phyloP scores from a whole-genome alignment of 2,329 filamentous ascomycete genomes.

The Alternaria burnsii region DNA sequence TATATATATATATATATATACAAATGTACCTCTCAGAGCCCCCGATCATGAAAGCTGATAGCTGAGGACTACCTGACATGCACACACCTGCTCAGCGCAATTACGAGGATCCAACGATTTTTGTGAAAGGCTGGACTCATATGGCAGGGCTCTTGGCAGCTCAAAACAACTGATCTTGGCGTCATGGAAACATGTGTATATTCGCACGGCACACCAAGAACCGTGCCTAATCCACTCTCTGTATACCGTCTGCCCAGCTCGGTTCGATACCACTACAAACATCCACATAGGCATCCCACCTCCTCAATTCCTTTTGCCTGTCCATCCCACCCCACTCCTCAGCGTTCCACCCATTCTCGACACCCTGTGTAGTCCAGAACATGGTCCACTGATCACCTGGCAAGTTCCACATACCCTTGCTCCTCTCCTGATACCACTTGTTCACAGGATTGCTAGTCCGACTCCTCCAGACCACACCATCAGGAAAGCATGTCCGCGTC shows the following conservation, averaged over 20 bases:
- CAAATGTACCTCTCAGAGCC: neutral
- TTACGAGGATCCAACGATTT: neutral
- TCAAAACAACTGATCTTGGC: neutral
- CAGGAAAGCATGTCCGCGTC: constrained; percentile 86
- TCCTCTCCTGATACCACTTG: constrained; percentile 98
- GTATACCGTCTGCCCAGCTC: constrained; percentile 58
- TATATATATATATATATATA: neutral
- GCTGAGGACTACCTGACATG: neutral
- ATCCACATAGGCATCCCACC: constrained; percentile 59
- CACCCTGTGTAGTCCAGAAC: constrained; percentile 90
- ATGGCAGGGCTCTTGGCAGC: neutral
- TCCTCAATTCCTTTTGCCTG: constrained; percentile 50
- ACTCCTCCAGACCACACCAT: constrained; percentile 91
- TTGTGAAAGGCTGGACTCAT: neutral
- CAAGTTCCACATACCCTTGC: constrained; percentile 82
- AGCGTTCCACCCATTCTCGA: constrained; percentile 62
- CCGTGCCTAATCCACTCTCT: constrained; percentile 11
- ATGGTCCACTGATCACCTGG: constrained; percentile 90
- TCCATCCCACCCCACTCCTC: constrained; percentile 57
- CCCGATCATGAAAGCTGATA: neutral
- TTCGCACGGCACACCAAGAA: neutral
- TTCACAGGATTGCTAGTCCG: constrained; percentile 93
- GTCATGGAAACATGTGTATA: neutral
- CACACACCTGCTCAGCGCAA: neutral
- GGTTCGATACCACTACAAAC: constrained; percentile 59